Conservation (phyloP, 225 moss, liverwort and hornwort genomes). For the Physcomitrellopsis africana region DNA sequence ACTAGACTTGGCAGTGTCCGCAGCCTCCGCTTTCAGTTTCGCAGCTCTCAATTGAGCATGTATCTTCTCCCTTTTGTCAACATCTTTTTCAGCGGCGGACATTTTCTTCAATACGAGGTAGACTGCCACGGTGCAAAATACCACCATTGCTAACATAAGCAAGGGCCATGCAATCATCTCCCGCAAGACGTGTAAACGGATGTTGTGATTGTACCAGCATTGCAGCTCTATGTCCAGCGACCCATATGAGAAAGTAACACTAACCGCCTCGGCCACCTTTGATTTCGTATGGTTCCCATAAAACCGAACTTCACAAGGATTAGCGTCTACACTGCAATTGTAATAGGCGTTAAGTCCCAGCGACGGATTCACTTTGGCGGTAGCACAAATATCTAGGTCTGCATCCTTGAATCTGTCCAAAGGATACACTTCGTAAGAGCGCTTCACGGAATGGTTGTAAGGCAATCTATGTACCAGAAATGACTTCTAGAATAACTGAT, state of each 20-base stretch:
- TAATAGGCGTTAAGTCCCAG: constrained; percentile 38
- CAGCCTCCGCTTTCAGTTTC: constrained; percentile 76
- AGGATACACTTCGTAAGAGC: constrained; percentile 12
- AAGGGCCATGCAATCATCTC: constrained; percentile 85
- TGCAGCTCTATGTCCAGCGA: constrained; percentile 58
- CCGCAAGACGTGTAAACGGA: constrained; percentile 55
- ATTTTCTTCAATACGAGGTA: constrained; percentile 82
- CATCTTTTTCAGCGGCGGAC: constrained; percentile 77
- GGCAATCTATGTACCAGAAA: not conserved
- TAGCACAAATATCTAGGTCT: constrained; percentile 43
- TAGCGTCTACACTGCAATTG: constrained; percentile 46
- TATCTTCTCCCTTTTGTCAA: constrained; percentile 72
- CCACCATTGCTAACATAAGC: constrained; percentile 78
- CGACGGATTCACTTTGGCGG: constrained; percentile 27
- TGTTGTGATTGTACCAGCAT: constrained; percentile 42
- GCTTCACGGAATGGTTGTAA: not conserved
- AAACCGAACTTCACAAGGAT: constrained; percentile 54
- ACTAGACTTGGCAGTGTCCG: constrained; percentile 83
- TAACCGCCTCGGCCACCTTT: constrained; percentile 37
- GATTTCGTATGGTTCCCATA: constrained; percentile 36
- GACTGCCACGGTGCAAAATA: constrained; percentile 74
- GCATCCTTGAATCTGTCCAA: constrained; percentile 47
- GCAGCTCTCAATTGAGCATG: constrained; percentile 64
- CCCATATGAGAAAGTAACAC: constrained; percentile 55
- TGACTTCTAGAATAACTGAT: not conserved